Evolutionary conservation across 2,329 filamentous ascomycete genomes (phyloP).

Genomic region (Colletotrichum zoysiae): DNA sequence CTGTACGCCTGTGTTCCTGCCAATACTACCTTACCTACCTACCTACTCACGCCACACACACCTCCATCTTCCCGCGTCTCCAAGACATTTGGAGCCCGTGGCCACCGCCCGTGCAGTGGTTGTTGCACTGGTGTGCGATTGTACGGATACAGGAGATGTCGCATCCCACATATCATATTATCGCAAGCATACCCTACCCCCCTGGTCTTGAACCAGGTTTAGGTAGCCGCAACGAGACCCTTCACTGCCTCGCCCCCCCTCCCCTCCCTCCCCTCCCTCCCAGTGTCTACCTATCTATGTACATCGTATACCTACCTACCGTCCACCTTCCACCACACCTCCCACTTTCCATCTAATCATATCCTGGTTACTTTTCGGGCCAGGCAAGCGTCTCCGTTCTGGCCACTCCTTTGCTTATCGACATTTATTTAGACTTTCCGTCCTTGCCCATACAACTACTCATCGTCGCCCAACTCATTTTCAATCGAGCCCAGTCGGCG

Average conservation of each 20-base stretch:
- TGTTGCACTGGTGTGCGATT: too few relatives aligned
- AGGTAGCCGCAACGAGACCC: constrained; percentile 2
- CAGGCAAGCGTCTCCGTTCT: neutral
- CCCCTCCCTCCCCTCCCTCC: constrained; percentile 11
- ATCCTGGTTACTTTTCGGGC: constrained; percentile 12
- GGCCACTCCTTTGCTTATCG: constrained; percentile 14
- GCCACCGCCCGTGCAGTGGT: neutral
- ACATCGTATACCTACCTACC: neutral
- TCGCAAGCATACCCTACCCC: constrained; percentile 30
- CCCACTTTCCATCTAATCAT: constrained; percentile 26
- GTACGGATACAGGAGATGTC: neutral
- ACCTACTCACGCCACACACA: neutral
- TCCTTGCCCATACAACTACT: constrained; percentile 20
- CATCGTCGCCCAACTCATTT: constrained; percentile 9
- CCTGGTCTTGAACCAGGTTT: constrained; percentile 17
- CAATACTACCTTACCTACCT: too few relatives aligned
- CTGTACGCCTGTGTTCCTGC: constrained; percentile 10
- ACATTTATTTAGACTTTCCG: constrained; percentile 38
- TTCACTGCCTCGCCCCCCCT: constrained; percentile 39
- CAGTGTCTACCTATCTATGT: neutral
- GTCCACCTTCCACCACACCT: neutral
- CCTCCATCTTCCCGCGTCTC: neutral
- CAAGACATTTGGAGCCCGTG: neutral
- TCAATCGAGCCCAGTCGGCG: neutral
- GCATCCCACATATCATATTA: constrained; percentile 21